Evolutionary conservation across 1,284 basidiomycete species (phyloP).

Genomic region (Xerocomus amazonicus): DNA sequence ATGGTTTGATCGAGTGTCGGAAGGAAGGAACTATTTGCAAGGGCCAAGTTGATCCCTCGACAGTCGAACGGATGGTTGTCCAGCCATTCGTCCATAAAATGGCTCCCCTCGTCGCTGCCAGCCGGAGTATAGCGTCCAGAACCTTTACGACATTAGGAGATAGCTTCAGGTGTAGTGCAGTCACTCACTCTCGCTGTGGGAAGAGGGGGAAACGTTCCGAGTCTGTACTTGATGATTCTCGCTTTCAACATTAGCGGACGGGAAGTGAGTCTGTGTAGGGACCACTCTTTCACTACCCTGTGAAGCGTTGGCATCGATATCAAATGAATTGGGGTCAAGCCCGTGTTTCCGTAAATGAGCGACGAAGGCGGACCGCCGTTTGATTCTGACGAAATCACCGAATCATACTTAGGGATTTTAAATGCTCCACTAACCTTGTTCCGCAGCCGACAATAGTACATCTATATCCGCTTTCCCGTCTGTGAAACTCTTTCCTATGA

Average conservation of each 20-base stretch:
- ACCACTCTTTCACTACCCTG: conserved; percentile 1
- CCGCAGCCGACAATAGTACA: conserved; percentile 45
- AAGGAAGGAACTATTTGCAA: conserved; percentile 1
- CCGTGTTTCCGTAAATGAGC: conserved; percentile 51
- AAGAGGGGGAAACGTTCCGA: conserved; percentile 5
- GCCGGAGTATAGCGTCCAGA: conserved; percentile 1
- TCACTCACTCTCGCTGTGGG: conserved; percentile 16
- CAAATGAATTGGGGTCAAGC: conserved; percentile 28
- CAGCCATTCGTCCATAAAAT: conserved; percentile 5
- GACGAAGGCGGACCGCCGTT: conserved; percentile 55
- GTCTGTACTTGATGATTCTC: conserved; percentile 5
- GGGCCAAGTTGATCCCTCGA: conserved; percentile 5
- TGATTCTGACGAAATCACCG: conserved; percentile 44
- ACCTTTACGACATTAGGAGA: conserved; percentile 17
- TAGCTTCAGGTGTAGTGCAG: neutral
- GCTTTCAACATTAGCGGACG: conserved; percentile 3
- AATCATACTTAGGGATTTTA: neutral
- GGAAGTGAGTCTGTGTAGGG: neutral
- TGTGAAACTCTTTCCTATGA: conserved; percentile 58
- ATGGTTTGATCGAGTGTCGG: conserved; percentile 7
- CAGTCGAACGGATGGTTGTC: conserved; percentile 7
- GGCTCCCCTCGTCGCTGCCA: neutral
- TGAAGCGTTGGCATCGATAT: conserved; percentile 15
- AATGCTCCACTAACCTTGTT: conserved; percentile 40
- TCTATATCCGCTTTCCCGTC: conserved; percentile 36